A percentile compares a stretch with the other conserved stretches of the same genome.
These are phyloP conservation scores for Exophiala xenobiotica DNA, from an alignment of 2,329 filamentous ascomycete species.

Conservation along the genomic window DNA sequence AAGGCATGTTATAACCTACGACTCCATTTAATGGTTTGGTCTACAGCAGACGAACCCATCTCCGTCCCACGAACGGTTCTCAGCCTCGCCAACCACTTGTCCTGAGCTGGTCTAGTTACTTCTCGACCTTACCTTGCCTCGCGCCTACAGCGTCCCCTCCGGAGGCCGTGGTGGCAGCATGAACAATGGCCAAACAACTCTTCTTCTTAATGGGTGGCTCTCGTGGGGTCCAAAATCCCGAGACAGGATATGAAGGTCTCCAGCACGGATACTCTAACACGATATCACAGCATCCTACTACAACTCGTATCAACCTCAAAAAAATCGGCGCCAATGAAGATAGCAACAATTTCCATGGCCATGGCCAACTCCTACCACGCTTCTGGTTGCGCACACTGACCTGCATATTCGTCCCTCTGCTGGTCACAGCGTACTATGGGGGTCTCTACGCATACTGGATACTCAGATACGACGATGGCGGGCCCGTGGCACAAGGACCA, in stretches of 20 bases:
- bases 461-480: background rate
- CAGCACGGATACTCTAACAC: background rate
- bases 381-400: conserved; percentile 3
- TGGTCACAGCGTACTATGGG: conserved; percentile 3
- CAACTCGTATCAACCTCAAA: background rate
- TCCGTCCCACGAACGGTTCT: no score
- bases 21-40: no score
- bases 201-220: background rate
- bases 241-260: background rate
- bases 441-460: background rate
- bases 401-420: conserved; percentile 4
- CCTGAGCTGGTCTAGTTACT: no score
- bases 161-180: background rate
- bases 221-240: background rate
- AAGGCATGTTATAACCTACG: no score
- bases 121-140: no score
- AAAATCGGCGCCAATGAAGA: no score
- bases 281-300: background rate
- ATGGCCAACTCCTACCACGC: background rate
- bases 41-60: no score
- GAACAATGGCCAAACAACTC: background rate
- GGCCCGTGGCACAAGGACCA: background rate
- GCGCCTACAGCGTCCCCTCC: no score
- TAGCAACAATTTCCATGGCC: no score
- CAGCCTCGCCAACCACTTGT: no score